Base-by-base conservation (phyloP, 768 basidiomycete species). In the Mycena epipterygia region DNA sequence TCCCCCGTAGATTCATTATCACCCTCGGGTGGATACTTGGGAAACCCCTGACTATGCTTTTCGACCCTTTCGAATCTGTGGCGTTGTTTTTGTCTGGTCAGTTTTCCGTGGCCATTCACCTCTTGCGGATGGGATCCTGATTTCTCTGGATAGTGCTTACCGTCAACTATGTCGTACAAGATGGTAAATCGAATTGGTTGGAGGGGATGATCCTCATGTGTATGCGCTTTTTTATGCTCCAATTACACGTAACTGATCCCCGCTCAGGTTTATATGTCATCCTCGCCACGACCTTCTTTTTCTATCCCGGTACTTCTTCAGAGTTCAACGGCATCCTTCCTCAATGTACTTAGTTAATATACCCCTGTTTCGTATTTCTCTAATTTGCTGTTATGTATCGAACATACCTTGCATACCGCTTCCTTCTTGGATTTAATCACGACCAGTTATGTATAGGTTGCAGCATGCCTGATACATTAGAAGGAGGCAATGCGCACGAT, bases 31-130 rank as follows among this genome's bases (percentile, higher is more conserved):
- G 95, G 96, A 88, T 89, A 27, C 82, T 96, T 56, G 91, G 90
- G 62, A 96, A 95, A 76, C 93, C 94, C 13, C 77, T 94, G 61
- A 91, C 90, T 19, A 83, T 97, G 63, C 85, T 96, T 39, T 97
- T 97, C 76, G 96, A 97, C 78, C 93, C 95, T 2, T 96, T 93
- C 77, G 94, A 97, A 82, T 92, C 93, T 1, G 83, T 97, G 51
- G 90, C 84, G 29, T 77, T 83, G 6, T 84, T 84, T 61, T 76
- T 84, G 37, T 74, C 84, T 1, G 84, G 83, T 77, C 70, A 71
- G 70, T 32, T 71, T 60, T n/a, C n/a, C 32, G 68, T 25, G 14
- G 49, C 35, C 23, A 27, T 35, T 32, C n/a, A n/a, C n/a, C n/a
- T n/a, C 5, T 29, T 52, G 25, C 37, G 27, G 5, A 30, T 23